phyloP scores from a whole-genome alignment of 495 filamentous ascomycete species.

The Hypoxylon trugodes region DNA sequence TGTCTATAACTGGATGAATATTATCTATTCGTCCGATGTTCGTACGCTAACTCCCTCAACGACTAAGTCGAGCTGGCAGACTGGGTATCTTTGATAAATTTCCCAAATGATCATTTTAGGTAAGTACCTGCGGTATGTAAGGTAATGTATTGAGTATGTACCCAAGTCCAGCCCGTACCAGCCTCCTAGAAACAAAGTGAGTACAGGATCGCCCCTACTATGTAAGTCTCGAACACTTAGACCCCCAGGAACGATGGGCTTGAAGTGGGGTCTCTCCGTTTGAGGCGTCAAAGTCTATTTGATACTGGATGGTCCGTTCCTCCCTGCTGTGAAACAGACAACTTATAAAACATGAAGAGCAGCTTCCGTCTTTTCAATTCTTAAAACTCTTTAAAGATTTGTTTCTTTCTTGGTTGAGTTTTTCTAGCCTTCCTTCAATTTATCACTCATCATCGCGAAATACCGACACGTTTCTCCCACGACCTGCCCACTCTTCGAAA shows the following conservation, averaged over 20 bases:
- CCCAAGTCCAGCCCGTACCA: too few species aligned
- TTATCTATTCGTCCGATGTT: constrained; percentile 27
- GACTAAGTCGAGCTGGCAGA: not conserved
- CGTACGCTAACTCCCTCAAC: not conserved
- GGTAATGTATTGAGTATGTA: too few species aligned
- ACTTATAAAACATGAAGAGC: constrained; percentile 21
- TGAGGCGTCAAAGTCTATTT: constrained; percentile 34
- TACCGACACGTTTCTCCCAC: too few species aligned
- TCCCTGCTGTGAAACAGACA: constrained; percentile 31
- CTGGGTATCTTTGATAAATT: not conserved
- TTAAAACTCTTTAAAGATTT: not conserved
- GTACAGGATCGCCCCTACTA: not conserved
- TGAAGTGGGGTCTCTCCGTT: constrained; percentile 37
- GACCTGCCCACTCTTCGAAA: too few species aligned
- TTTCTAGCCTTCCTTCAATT: too few species aligned
- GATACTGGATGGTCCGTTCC: constrained; percentile 34
- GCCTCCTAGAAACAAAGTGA: too few species aligned
- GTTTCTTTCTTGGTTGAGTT: too few species aligned
- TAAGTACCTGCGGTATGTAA: too few species aligned
- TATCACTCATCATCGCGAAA: too few species aligned
- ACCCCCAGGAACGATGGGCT: constrained; percentile 8
- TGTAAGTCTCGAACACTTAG: constrained; percentile 6
- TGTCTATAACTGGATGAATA: constrained; percentile 16
- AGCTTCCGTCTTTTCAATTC: not conserved
- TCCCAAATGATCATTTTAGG: too few species aligned